Percentiles rank a stretch among this genome's conserved stretches.
Evolutionary conservation across 306 rosid species (phyloP).

Genomic region (Prunus campanulata): DNA sequence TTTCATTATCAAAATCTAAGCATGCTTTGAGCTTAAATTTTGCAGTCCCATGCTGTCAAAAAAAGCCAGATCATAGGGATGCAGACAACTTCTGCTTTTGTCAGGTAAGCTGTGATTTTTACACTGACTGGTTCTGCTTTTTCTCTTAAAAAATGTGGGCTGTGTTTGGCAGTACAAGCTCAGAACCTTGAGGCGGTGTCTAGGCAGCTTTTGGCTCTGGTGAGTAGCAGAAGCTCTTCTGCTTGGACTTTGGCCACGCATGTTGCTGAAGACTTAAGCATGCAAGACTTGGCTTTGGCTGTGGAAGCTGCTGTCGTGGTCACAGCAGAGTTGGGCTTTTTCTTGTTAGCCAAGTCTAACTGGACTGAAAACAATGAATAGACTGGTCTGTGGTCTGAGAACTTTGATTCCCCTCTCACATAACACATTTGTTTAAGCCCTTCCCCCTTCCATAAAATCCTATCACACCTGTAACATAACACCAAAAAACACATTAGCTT

Average conservation of each 20-base stretch:
- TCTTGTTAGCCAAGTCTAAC: conserved; percentile 37
- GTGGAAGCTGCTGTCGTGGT: conserved; percentile 30
- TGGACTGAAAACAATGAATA: conserved; percentile 58
- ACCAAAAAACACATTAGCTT: background rate
- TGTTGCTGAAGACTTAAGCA: conserved; percentile 30
- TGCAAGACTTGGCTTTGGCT: too few species aligned
- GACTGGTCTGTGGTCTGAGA: conserved; percentile 97
- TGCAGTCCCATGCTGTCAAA: conserved; percentile 1
- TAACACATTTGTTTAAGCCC: conserved; percentile 72
- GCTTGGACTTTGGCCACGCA: conserved; percentile 67
- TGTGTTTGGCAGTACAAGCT: background rate
- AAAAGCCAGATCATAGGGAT: background rate
- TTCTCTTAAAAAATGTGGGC: background rate
- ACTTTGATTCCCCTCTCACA: conserved; percentile 77
- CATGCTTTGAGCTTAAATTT: background rate
- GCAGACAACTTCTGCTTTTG: background rate
- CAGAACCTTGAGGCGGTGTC: conserved; percentile 9
- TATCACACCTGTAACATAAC: conserved; percentile 65
- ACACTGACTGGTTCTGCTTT: background rate
- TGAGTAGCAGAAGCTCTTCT: conserved; percentile 65
- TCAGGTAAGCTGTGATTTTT: background rate
- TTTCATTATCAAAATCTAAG: background rate
- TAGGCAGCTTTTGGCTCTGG: conserved; percentile 25
- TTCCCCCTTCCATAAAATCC: conserved; percentile 93
- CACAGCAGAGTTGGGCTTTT: conserved; percentile 10